Evolutionary conservation across 345 rosid genomes (phyloP).

Genomic region (Ricinus communis): DNA sequence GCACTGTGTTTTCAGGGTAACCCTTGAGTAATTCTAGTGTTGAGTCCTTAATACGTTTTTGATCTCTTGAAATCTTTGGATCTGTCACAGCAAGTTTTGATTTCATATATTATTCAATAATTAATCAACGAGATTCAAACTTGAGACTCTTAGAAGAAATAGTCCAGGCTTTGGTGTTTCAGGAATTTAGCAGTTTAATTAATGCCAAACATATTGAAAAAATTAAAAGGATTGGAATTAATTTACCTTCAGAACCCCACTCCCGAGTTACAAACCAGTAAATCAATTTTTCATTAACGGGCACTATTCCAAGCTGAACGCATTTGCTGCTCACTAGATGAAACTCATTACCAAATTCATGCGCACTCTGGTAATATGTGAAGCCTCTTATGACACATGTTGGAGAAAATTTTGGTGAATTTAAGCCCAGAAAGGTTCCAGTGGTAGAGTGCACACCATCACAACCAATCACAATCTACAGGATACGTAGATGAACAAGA

Average conservation of each 20-base stretch:
- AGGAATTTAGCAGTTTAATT: too few species aligned
- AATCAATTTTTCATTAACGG: conserved; percentile 17
- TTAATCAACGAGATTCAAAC: too few species aligned
- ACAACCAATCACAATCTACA: conserved; percentile 26
- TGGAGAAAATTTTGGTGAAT: not conserved
- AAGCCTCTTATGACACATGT: conserved; percentile 17
- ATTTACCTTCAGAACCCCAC: conserved; percentile 29
- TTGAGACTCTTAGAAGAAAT: too few species aligned
- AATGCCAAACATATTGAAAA: too few species aligned
- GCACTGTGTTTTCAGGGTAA: conserved; percentile 13
- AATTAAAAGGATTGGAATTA: too few species aligned
- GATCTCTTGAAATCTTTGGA: conserved; percentile 16
- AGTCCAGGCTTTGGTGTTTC: too few species aligned
- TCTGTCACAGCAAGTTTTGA: conserved; percentile 13
- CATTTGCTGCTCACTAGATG: not conserved
- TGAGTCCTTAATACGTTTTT: conserved; percentile 18
- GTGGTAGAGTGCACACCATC: conserved; percentile 19
- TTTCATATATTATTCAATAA: too few species aligned
- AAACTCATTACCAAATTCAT: not conserved
- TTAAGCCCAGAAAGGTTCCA: conserved; percentile 4
- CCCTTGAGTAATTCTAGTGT: conserved; percentile 14
- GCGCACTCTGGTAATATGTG: conserved; percentile 13
- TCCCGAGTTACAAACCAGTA: conserved; percentile 33
- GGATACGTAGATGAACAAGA: too few species aligned
- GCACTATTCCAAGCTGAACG: conserved; percentile 25